Evolutionary conservation across 2,329 filamentous ascomycete species (phyloP).

Genomic region (Hypoxylon sp.): DNA sequence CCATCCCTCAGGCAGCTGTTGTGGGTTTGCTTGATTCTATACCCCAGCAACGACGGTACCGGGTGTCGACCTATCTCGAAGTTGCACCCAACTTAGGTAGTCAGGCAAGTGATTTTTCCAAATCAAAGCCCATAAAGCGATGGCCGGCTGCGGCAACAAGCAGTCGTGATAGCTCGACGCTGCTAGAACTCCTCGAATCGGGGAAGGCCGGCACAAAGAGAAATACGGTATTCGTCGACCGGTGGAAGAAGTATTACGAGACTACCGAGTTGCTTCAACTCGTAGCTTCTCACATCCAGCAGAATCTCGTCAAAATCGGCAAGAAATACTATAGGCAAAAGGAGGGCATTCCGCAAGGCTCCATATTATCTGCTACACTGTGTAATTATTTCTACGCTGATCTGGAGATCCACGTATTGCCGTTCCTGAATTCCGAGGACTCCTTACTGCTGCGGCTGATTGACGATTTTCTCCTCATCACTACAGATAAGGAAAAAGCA

Average conservation of each 20-base stretch:
- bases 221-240: conserved; percentile 82
- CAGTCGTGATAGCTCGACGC: conserved; percentile 55
- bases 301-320: conserved; percentile 88
- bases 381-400: conserved; percentile 98
- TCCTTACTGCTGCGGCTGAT: conserved; percentile 83
- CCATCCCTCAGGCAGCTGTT: conserved; percentile 84
- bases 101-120: conserved; percentile 51
- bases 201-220: conserved; percentile 60
- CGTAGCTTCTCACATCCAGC: conserved; percentile 80
- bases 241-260: conserved; percentile 67
- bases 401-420: conserved; percentile 76
- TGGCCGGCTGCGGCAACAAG: conserved; percentile 67
- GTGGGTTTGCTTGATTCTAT: conserved; percentile 73
- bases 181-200: conserved; percentile 60
- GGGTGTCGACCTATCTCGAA: conserved; percentile 79
- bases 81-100: conserved; percentile 58
- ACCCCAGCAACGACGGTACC: conserved; percentile 71
- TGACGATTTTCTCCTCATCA: conserved; percentile 94
- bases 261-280: conserved; percentile 74
- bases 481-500: conserved; percentile 74
- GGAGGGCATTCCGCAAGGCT: conserved; percentile 92
- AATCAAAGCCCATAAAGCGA: conserved; percentile 56
- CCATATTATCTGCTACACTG: conserved; percentile 83
- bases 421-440: conserved; percentile 70
- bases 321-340: conserved; percentile 91